phyloP scores from a whole-genome alignment of 345 rosid species.

The Viola odorata region DNA sequence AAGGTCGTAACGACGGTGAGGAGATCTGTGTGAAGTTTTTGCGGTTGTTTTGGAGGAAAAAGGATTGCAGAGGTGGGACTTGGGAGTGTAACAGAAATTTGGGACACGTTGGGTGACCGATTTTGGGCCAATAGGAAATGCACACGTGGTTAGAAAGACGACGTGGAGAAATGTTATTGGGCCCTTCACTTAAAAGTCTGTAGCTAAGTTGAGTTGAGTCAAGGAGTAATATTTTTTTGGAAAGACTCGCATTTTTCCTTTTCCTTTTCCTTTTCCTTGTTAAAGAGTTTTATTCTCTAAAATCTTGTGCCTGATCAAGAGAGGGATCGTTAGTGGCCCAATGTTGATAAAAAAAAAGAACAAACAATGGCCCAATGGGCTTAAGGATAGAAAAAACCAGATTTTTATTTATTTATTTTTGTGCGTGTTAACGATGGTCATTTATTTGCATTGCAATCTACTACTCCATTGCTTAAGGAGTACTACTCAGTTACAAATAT shows the following conservation, averaged over 20 bases:
- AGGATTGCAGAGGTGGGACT: not conserved
- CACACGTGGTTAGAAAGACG: not conserved
- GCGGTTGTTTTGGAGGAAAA: not conserved
- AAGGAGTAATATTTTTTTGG: not conserved
- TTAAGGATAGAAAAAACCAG: too few species aligned
- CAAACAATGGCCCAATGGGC: too few species aligned
- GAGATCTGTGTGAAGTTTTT: not conserved
- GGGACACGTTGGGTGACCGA: not conserved
- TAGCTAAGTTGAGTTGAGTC: not conserved
- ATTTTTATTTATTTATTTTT: too few species aligned
- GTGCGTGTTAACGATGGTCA: too few species aligned
- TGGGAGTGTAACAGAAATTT: not conserved
- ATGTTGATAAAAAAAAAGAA: too few species aligned
- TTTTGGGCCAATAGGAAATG: not conserved
- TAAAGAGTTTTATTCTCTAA: not conserved
- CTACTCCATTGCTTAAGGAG: too few species aligned
- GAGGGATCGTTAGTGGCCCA: not conserved
- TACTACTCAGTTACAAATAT: too few species aligned
- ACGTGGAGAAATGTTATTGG: conserved; percentile 1
- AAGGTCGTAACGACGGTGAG: not conserved
- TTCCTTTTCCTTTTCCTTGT: not conserved
- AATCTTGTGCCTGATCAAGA: not conserved
- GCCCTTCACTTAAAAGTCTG: not conserved
- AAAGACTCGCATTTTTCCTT: not conserved
- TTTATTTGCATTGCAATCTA: too few species aligned